Evolutionary conservation across 331 rosid genomes (phyloP).

Genomic region (Pyrus hybrid): DNA sequence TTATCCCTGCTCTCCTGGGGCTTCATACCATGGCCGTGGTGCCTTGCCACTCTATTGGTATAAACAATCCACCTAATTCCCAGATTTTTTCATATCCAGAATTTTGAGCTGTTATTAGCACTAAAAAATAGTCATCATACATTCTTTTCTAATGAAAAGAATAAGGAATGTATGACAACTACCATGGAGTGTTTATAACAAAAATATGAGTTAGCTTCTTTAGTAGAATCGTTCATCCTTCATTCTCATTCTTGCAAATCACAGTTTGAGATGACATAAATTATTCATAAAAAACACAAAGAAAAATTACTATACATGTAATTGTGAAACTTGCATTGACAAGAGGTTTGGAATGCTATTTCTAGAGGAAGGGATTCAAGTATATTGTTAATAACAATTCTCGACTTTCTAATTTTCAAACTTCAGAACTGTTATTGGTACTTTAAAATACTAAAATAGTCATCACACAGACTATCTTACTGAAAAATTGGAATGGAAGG

Average conservation of each 20-base stretch:
- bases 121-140: neutral
- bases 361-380: neutral
- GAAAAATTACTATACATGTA: no score
- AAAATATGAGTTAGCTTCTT: neutral
- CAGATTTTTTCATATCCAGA: no score
- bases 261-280: neutral
- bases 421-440: neutral
- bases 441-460: neutral
- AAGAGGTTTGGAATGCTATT: neutral
- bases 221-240: neutral
- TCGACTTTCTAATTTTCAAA: no score
- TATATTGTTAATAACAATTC: neutral
- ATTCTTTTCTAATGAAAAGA: neutral
- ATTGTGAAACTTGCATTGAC: neutral
- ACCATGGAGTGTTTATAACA: neutral
- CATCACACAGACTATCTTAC: neutral
- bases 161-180: neutral
- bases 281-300: no score
- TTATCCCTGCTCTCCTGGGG: slow-evolving; percentile 49
- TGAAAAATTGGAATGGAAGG: no score
- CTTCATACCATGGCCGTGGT: slow-evolving; percentile 53
- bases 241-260: neutral
- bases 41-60: slow-evolving; percentile 54
- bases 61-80: neutral
- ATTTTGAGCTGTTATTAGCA: neutral